A percentile compares a stretch with the other conserved stretches of the same genome.
Evolutionary conservation across 306 rosid genomes (phyloP).

Genomic region (Prinsepia uniflora): DNA sequence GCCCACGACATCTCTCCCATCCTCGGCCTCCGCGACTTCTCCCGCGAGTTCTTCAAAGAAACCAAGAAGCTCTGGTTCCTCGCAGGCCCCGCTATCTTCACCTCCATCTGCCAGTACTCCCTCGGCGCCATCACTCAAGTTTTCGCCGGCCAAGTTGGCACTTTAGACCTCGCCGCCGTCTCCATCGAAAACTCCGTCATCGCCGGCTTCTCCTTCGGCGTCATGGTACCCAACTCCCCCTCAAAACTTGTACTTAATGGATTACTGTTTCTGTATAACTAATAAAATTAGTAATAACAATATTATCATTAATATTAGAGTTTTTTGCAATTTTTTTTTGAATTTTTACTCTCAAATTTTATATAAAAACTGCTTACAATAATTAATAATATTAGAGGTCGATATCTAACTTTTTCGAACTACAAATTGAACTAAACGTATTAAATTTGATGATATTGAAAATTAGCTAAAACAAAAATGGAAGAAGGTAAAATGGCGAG

Average conservation of each 20-base stretch:
- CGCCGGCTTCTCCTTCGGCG: conserved; percentile 85
- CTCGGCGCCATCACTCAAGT: conserved; percentile 84
- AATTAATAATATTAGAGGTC: too few relatives aligned
- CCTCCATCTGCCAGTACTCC: conserved; percentile 73
- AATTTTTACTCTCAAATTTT: too few relatives aligned
- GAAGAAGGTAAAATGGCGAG: too few relatives aligned
- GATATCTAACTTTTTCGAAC: too few relatives aligned
- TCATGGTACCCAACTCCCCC: conserved; percentile 41
- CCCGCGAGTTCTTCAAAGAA: conserved; percentile 45
- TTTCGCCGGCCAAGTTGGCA: conserved; percentile 73
- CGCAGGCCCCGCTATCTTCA: conserved; percentile 92
- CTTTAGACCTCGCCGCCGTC: conserved; percentile 78
- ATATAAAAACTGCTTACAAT: too few relatives aligned
- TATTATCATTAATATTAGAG: too few relatives aligned
- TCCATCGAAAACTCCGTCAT: conserved; percentile 85
- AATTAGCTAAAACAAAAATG: too few relatives aligned
- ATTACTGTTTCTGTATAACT: too few relatives aligned
- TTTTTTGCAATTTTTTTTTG: too few relatives aligned
- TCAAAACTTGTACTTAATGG: not conserved
- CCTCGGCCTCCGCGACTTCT: conserved; percentile 33
- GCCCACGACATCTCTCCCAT: conserved; percentile 63
- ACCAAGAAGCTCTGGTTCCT: conserved; percentile 80
- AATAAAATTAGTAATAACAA: too few relatives aligned
- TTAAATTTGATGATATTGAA: too few relatives aligned
- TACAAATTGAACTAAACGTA: too few relatives aligned